These are phyloP conservation scores for Skeletonema potamos DNA, from an alignment of 108 stramenopile genomes.

Conservation along the genomic window DNA sequence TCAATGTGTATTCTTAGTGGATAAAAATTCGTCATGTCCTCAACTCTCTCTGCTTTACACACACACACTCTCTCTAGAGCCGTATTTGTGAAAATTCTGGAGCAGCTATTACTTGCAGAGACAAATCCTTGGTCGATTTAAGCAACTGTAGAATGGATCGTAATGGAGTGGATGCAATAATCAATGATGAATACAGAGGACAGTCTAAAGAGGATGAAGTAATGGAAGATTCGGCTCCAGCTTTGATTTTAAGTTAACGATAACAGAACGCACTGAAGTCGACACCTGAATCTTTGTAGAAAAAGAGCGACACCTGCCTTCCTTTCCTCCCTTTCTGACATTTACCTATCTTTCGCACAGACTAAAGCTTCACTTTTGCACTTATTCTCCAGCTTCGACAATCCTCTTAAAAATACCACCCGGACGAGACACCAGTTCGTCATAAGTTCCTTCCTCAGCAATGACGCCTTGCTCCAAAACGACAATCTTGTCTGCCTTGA, in stretches of 20 bases:
- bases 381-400: conserved; percentile 2
- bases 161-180: background rate
- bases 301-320: background rate
- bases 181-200: background rate
- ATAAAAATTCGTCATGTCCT: background rate
- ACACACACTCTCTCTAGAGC: no score
- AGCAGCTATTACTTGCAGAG: background rate
- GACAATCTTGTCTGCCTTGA: conserved; percentile 59
- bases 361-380: background rate
- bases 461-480: conserved; percentile 53
- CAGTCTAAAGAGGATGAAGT: background rate
- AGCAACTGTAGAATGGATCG: background rate
- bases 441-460: conserved; percentile 55
- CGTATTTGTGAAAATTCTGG: background rate
- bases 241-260: background rate
- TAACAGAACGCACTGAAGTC: background rate
- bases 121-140: background rate
- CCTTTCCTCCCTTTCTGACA: background rate
- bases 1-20: background rate
- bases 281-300: background rate
- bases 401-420: conserved; percentile 47
- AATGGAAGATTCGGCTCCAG: background rate
- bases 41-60: background rate
- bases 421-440: conserved; percentile 38
- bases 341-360: background rate